These are phyloP conservation scores for Aspergillus sp. DNA, from an alignment of 2,329 filamentous ascomycete species.

Conservation along the genomic window DNA sequence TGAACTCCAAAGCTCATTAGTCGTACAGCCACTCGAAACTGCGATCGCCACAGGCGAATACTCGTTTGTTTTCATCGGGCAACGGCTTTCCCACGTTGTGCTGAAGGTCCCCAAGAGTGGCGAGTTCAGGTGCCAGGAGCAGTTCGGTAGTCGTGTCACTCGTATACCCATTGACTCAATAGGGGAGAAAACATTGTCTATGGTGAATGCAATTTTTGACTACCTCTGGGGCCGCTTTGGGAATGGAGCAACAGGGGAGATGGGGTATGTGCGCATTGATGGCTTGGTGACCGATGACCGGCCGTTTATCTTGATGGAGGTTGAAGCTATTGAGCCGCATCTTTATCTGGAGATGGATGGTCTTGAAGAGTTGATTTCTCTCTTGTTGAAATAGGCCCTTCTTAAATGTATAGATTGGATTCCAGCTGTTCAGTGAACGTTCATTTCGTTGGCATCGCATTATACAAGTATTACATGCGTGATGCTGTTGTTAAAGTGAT, in stretches of 20 bases:
- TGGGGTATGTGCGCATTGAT: conserved; percentile 1
- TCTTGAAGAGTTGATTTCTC: background rate
- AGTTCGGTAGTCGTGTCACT: background rate
- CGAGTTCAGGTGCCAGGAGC: background rate
- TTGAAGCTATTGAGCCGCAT: conserved; percentile 3
- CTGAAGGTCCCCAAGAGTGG: background rate
- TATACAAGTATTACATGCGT: too few species aligned
- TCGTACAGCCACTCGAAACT: background rate
- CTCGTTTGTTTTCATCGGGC: background rate
- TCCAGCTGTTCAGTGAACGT: too few species aligned
- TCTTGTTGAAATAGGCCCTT: background rate
- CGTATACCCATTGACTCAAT: background rate
- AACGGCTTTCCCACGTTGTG: background rate
- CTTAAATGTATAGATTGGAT: background rate
- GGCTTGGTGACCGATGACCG: background rate
- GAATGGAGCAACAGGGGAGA: background rate
- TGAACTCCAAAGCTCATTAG: background rate
- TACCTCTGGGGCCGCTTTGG: background rate
- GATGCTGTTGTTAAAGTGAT: too few species aligned
- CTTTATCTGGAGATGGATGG: conserved; percentile 1
- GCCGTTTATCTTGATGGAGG: conserved; percentile 1
- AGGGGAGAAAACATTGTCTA: background rate
- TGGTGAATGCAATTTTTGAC: background rate
- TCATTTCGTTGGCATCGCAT: too few species aligned
- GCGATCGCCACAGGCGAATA: background rate